Evolutionary conservation across 2,329 filamentous ascomycete genomes (phyloP).

Genomic region (Trichoderma sp.): DNA sequence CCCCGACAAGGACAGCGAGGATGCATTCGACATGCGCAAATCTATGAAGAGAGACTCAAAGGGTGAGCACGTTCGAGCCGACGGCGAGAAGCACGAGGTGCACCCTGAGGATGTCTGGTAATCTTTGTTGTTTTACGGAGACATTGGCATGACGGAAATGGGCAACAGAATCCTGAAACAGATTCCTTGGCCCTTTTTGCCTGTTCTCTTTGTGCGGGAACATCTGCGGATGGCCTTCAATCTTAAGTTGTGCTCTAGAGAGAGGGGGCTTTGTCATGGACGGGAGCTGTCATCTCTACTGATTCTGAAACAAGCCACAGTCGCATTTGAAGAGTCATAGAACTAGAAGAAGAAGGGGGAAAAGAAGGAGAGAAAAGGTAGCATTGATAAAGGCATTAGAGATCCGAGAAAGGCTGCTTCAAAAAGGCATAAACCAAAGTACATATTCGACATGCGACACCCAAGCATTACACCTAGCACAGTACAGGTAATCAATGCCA

Average conservation of each 20-base stretch:
- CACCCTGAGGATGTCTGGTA: constrained; percentile 84
- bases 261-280: neutral
- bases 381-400: neutral
- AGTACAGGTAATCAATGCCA: neutral
- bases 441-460: neutral
- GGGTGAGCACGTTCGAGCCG: constrained; percentile 72
- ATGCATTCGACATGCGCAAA: constrained; percentile 98
- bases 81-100: constrained; percentile 79
- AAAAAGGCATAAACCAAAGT: neutral
- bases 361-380: neutral
- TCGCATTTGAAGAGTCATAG: neutral
- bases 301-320: neutral
- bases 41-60: constrained; percentile 78
- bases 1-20: constrained; percentile 66
- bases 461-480: neutral
- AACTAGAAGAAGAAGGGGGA: neutral
- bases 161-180: neutral
- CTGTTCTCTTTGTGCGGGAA: neutral
- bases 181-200: neutral
- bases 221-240: neutral
- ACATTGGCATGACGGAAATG: neutral
- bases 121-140: neutral
- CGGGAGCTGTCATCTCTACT: neutral
- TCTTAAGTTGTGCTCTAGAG: neutral
- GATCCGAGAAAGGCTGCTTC: neutral